Evolutionary conservation across 106 monocot species (phyloP).

Genomic region (Narthecium ossifragum): DNA sequence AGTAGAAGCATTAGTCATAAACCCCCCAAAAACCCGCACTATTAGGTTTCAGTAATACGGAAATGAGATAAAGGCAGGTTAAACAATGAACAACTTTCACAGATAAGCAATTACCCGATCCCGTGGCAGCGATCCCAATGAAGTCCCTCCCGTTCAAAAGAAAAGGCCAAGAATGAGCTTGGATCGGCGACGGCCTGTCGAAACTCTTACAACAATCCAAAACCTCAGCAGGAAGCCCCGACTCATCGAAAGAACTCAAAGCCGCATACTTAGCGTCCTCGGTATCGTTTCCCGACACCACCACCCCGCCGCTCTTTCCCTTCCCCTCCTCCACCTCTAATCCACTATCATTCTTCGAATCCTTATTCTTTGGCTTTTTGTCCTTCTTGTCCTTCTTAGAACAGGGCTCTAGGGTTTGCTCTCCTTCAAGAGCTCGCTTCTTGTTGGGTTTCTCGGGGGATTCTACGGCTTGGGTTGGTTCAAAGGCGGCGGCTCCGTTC

Average conservation of each 20-base stretch:
- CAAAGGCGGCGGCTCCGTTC: neutral
- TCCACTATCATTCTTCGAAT: slow-evolving; percentile 3
- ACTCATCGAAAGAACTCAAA: slow-evolving; percentile 45
- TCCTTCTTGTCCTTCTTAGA: slow-evolving; percentile 2
- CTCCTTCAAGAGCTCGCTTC: slow-evolving; percentile 7
- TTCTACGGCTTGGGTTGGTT: too few species aligned
- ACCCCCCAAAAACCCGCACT: neutral
- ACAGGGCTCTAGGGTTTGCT: neutral
- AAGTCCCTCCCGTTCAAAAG: slow-evolving; percentile 82
- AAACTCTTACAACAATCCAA: slow-evolving; percentile 83
- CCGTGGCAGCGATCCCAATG: slow-evolving; percentile 94
- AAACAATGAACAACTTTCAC: neutral
- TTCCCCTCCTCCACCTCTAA: neutral
- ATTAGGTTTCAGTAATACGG: neutral
- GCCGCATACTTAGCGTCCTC: slow-evolving; percentile 61
- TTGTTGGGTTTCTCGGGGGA: neutral
- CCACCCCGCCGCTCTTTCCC: slow-evolving; percentile 14
- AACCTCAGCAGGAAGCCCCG: slow-evolving; percentile 60
- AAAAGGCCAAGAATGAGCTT: slow-evolving; percentile 90
- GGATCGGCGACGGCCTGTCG: slow-evolving; percentile 81
- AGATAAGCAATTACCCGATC: slow-evolving; percentile 50
- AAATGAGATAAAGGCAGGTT: neutral
- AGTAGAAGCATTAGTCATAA: too few species aligned
- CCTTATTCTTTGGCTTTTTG: slow-evolving; percentile 2
- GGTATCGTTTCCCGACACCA: slow-evolving; percentile 55